Base-by-base conservation (phyloP, 2,329 filamentous ascomycete species). In the Clonostachys byssicola region DNA sequence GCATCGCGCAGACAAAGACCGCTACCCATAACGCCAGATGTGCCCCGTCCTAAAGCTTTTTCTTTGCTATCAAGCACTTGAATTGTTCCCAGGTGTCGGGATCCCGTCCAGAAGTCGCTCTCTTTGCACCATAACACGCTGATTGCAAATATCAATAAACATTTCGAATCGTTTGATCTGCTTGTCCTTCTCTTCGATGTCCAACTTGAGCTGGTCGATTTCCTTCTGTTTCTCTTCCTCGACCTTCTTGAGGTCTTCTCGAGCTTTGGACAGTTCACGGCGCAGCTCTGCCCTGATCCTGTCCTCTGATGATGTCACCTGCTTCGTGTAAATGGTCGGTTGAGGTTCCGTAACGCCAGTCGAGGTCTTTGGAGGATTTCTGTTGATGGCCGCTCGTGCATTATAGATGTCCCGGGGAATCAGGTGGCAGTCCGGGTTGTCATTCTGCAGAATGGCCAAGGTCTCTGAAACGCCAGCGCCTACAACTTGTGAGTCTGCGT, bases 101-200 rank as follows among this genome's bases (percentile, higher is more conserved):
- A 39, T 7, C 14, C 36, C 36, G 13, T 40, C 42, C 34, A 40
- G 42, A 13, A 85, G 66, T 51, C 76, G 71, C 56, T 81, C 76
- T 44, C 80, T 68, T 60, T 82, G 79, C 46, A 83, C 70, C 71
- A 85, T 85, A 51, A 85, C 81, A 44, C 82, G 70, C 59, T 83
- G 74, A 55, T 86, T 86, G 60, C 81, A 85, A 47, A 86, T 83
- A 61, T 86, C 82, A 56, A 86, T 85, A 46, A 86, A 86, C 75
- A 83, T 82, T 63, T 86, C 81, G 54, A 85, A 86, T 58, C 78
- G 81, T 51, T 74, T 64, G 47, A 86, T 85, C 49, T 78, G 73
- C 56, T 75, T 73, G 50, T 84, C 78, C 62, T 85, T 85, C 49
- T 86, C 80, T 39, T 74, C 76, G 14, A 92, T 61, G 56, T 81